Base-by-base conservation (phyloP, 116 monocot genomes). In the Cymodocea nodosa region DNA sequence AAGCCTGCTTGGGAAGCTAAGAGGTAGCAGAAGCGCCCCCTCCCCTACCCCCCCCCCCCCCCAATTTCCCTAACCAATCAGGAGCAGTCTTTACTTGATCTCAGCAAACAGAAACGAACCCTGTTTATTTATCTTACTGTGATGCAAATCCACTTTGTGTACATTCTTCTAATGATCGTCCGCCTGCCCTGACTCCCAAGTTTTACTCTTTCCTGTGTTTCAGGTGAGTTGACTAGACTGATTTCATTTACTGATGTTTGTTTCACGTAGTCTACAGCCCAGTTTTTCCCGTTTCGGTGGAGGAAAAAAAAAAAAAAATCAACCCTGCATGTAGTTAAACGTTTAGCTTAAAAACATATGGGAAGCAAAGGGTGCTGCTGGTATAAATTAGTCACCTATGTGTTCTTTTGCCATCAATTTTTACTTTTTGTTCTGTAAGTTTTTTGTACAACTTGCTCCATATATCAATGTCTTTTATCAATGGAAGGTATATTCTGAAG, bases 1-100 rank as follows among this genome's bases (percentile, higher is more conserved):
- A 59, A 69, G 48, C 22, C 69, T 48, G 56, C 52, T 16, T 69
- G 69, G 58, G 69, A 69, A 69, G 40, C 48, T 58, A 69, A 25
- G 24, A 69, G 59, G 58, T 39, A 69, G 48, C 23, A 48, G 34
- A 62, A 10, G 17, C 12, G 62, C 62, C 37, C 10, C 30, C 3
- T 18, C n/a, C n/a, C n/a, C n/a, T n/a, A n/a, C n/a, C n/a, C n/a
- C n/a, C 62, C 37, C 10, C 30, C 3, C 9, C n/a, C n/a, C n/a
- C n/a, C n/a, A n/a, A 35, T 20, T 12, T 7, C 18, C 40, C 62
- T 62, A 37, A 62, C 40, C 39, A 62, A 17, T 40, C 37, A 14
- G 17, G 62, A 67, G 54, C 5, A 14, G n/a, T 52, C 53, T 51
- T 62, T 51, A 51, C 49, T 65, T 65, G 65, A 51, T 24, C 15